Evolutionary conservation across 176 grass and related monocot genomes (phyloP).

Genomic region (Eleusine indica): DNA sequence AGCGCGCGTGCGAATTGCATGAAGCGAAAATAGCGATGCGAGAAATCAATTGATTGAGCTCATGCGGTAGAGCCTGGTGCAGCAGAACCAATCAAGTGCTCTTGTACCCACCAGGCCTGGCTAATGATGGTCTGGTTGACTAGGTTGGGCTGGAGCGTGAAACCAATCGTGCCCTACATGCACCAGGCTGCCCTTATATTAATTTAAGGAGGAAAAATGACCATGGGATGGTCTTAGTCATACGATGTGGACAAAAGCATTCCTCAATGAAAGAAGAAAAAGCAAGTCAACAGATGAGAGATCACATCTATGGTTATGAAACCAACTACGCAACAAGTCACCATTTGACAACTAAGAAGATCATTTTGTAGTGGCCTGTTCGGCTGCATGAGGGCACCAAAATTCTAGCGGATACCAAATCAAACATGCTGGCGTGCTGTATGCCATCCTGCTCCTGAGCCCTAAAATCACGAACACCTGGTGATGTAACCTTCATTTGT

Average conservation of each 20-base stretch:
- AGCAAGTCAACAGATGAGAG: not conserved
- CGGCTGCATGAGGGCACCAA: not conserved
- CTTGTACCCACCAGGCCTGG: no score
- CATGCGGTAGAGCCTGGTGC: no score
- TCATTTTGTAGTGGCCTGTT: not conserved
- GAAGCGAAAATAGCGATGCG: no score
- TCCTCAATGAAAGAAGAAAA: not conserved
- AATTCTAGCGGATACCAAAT: no score
- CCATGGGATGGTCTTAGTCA: not conserved
- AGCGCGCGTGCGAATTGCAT: no score
- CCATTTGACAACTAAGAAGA: not conserved
- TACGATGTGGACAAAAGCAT: not conserved
- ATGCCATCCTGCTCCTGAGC: not conserved
- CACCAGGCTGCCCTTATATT: not conserved
- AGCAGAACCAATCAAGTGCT: no score
- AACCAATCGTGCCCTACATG: no score
- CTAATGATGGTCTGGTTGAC: no score
- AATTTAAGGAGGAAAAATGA: not conserved
- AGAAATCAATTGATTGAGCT: no score
- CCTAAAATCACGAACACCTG: not conserved
- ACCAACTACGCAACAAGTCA: not conserved
- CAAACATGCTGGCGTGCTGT: not conserved
- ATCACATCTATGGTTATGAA: not conserved
- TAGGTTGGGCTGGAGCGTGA: no score
- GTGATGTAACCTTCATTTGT: not conserved